Conservation (phyloP, 179 eudicot genomes). For the Spergularia azorica region DNA sequence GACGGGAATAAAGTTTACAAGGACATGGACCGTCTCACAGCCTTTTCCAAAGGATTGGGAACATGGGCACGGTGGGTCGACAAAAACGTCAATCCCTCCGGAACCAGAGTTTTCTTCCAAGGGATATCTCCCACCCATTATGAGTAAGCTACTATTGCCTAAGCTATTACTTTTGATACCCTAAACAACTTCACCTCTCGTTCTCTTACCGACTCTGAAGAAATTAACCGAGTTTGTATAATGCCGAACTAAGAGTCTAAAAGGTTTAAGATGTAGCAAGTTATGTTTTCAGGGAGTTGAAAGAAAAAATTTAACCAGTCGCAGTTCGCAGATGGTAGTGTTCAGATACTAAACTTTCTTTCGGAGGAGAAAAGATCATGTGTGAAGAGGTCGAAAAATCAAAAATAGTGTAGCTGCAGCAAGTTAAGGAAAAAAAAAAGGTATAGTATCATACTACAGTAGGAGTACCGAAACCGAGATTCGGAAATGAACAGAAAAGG, state of each 20-base stretch:
- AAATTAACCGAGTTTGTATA: not conserved
- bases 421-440: too few relatives aligned
- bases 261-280: not conserved
- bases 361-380: too few relatives aligned
- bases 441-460: too few relatives aligned
- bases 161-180: not conserved
- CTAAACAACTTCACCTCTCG: not conserved
- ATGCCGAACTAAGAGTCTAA: not conserved
- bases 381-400: too few relatives aligned
- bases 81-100: constrained; percentile 53
- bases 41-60: constrained; percentile 71
- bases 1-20: constrained; percentile 63
- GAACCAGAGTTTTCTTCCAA: constrained; percentile 85
- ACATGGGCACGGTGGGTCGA: constrained; percentile 98
- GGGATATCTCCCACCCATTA: constrained; percentile 97
- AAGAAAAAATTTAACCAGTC: too few relatives aligned
- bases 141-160: constrained; percentile 42
- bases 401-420: too few relatives aligned
- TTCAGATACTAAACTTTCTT: too few relatives aligned
- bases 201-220: not conserved
- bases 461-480: too few relatives aligned
- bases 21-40: constrained; percentile 83
- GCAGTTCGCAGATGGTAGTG: too few relatives aligned
- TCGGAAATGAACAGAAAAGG: too few relatives aligned
- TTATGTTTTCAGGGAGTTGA: too few relatives aligned